Evolutionary conservation across 169 alveolate species (phyloP).

Genomic region (Cystoisospora suis): DNA sequence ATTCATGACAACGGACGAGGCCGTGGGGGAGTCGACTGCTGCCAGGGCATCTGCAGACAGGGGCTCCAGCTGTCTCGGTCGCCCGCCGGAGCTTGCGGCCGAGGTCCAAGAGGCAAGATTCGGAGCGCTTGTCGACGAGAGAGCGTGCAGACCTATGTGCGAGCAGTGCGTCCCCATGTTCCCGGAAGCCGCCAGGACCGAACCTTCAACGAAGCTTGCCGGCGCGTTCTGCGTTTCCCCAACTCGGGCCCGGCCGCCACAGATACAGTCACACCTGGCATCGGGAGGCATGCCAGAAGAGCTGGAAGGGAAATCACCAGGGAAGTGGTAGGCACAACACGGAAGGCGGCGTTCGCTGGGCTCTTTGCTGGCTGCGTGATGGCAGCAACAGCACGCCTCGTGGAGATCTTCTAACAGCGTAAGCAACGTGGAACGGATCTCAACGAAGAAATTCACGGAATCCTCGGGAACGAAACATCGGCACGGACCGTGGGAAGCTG

Average conservation of each 20-base stretch:
- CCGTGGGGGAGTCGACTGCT: not conserved
- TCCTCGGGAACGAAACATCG: slow-evolving; percentile 40
- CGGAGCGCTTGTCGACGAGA: not conserved
- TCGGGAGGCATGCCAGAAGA: not conserved
- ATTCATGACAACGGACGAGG: not conserved
- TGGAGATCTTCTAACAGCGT: slow-evolving; percentile 60
- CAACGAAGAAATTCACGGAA: slow-evolving; percentile 49
- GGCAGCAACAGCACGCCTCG: slow-evolving; percentile 60
- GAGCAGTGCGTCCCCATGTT: not conserved
- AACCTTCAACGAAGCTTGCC: not conserved
- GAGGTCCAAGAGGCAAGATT: not conserved
- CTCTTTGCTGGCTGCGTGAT: slow-evolving; percentile 41
- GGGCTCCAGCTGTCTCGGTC: slow-evolving; percentile 8
- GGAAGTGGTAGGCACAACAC: slow-evolving; percentile 34
- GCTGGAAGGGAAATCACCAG: not conserved
- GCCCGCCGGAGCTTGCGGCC: not conserved
- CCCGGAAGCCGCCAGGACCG: not conserved
- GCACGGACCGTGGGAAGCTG: too few species aligned
- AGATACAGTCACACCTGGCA: not conserved
- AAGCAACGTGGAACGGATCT: slow-evolving; percentile 42
- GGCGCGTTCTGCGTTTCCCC: not conserved
- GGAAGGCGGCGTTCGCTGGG: not conserved
- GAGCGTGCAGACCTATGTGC: not conserved
- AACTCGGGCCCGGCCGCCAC: not conserved
- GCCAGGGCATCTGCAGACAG: slow-evolving; percentile 1